Percentiles rank a stretch among this genome's conserved stretches.
Conservation (phyloP, 495 filamentous ascomycete species). For the Darksidea phi region DNA sequence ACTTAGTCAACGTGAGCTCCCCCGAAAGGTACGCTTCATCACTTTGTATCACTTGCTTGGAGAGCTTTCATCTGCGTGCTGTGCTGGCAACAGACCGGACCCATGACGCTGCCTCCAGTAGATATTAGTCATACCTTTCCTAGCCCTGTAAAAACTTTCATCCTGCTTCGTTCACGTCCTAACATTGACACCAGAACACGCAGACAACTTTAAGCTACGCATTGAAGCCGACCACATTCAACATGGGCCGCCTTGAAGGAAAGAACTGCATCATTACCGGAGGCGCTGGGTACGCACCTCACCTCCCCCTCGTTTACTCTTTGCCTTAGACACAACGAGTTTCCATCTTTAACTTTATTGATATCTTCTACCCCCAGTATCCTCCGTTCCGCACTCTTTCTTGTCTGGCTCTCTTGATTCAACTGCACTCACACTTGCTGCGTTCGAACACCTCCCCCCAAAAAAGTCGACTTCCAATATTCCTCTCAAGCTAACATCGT, state of each 20-base stretch:
- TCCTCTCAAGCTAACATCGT: slow-evolving; percentile 14
- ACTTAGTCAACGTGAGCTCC: not conserved
- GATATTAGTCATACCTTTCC: slow-evolving; percentile 22
- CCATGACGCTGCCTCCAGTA: not conserved
- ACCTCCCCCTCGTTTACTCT: slow-evolving; percentile 1
- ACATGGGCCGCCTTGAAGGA: slow-evolving; percentile 64
- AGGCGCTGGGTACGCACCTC: slow-evolving; percentile 72
- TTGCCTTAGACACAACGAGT: not conserved
- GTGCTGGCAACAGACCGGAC: not conserved
- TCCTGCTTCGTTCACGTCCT: not conserved
- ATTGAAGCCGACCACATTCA: slow-evolving; percentile 18
- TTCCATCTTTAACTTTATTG: not conserved
- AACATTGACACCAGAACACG: slow-evolving; percentile 2
- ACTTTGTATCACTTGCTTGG: slow-evolving; percentile 1
- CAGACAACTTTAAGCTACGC: not conserved
- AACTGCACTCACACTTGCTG: not conserved
- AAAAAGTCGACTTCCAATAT: too few species aligned
- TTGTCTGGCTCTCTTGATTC: not conserved
- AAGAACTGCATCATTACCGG: slow-evolving; percentile 96
- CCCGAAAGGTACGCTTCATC: not conserved
- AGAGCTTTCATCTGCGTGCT: not conserved
- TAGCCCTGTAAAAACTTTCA: not conserved
- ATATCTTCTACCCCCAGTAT: not conserved
- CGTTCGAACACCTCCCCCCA: not conserved
- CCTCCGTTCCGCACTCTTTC: too few species aligned